phyloP scores from a whole-genome alignment of 768 basidiomycete genomes.

The Porpolomopsis calyptriformis region DNA sequence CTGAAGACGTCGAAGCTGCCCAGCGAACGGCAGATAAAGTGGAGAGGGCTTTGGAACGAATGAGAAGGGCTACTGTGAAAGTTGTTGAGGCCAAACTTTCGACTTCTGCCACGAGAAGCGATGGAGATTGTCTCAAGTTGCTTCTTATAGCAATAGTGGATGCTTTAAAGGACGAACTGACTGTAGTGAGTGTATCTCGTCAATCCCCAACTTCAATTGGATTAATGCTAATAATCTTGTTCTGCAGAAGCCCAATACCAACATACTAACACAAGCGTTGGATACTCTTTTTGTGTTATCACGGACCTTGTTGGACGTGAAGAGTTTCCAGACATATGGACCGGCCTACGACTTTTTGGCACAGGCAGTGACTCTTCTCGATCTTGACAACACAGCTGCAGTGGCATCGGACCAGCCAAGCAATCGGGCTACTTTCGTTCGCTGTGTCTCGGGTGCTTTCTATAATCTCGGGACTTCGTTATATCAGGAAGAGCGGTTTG shows the following conservation, averaged over 20 bases:
- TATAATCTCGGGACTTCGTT: constrained; percentile 61
- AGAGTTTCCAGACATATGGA: constrained; percentile 37
- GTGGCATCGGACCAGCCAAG: constrained; percentile 9
- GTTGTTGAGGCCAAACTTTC: constrained; percentile 29
- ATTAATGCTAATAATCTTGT: constrained; percentile 6
- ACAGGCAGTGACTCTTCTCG: constrained; percentile 28
- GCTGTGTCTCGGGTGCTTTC: constrained; percentile 63
- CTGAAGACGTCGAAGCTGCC: constrained; percentile 23
- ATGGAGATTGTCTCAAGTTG: neutral
- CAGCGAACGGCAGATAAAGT: constrained; percentile 39
- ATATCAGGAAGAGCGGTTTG: constrained; percentile 53
- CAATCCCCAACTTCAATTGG: constrained; percentile 1
- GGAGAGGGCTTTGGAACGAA: constrained; percentile 48
- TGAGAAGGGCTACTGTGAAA: constrained; percentile 41
- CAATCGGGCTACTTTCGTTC: constrained; percentile 39
- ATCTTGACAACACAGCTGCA: neutral
- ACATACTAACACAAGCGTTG: constrained; percentile 33
- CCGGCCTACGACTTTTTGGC: constrained; percentile 37
- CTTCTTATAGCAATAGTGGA: constrained; percentile 29
- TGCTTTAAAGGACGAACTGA: constrained; percentile 21
- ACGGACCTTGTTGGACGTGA: constrained; percentile 28
- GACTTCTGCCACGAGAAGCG: neutral
- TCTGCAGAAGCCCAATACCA: constrained; percentile 18
- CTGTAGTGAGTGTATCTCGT: constrained; percentile 20
- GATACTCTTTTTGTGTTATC: constrained; percentile 51